Base-by-base conservation (phyloP, 805 yeast genomes). In the Myxozyma sirexii region DNA sequence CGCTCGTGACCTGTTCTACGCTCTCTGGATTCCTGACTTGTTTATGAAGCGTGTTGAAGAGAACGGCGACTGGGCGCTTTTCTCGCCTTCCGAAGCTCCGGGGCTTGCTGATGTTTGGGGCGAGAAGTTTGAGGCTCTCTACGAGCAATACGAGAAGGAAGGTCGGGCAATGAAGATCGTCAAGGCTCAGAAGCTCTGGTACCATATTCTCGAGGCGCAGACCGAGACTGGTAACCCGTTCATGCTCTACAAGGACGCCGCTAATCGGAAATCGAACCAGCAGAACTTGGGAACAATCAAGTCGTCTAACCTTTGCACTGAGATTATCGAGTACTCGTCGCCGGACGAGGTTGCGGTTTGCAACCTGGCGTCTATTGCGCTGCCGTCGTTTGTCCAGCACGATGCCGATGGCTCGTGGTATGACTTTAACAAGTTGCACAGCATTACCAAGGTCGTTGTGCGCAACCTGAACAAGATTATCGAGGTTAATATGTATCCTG, bases 201-300 rank as follows among this genome's bases (percentile, higher is more conserved):
- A 84, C 64, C 86, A 92, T 46, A 91, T 93, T 56, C 74, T 93
- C 56, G 94, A 90, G 71, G 85, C 97, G 35, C 99, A 93, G 77
- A 88, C 94, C 39, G 97, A 93, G 76, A 92, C 98, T 2, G 98
- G 99, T 54, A 89, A 88, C 68, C 99, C 99, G 26, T 93, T 89
- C 78, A 85, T 93, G 86, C 79, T 93, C 15, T 93, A 89, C 80
- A 93, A 93, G 72, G 99, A 93, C 77, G 82, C 96, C 8, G 88
- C 97, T 76, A 93, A 93, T 76, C 67, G 73, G 50, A 91, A 93
- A 76, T 83, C 91, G 46, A 93, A 93, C 75, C 99, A 93, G 74
- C 84, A 90, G 79, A 93, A 93, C 74, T 77, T 93, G 68, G 98
- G 99, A 53, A 83, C 86, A 17, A 93, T 93, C 74, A 92, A 92